Conservation (phyloP, 2,329 filamentous ascomycete species). For the Alternaria sp. region DNA sequence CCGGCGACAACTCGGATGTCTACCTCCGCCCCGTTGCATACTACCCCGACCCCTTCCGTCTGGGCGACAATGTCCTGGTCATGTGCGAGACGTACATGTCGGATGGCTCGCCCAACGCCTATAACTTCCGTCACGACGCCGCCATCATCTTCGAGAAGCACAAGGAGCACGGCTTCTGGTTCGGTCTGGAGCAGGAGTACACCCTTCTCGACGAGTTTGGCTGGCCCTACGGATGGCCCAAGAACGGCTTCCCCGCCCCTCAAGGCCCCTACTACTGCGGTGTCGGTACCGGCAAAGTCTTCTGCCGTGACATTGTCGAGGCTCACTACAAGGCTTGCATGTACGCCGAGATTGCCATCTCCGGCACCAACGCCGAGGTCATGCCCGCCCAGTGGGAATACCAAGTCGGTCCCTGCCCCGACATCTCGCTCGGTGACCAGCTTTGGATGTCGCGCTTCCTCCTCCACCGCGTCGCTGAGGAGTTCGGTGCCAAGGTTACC, state of each 20-base stretch:
- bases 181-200: constrained; percentile 98
- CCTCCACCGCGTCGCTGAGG: constrained; percentile 89
- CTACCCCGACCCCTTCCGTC: constrained; percentile 91
- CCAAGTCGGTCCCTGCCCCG: constrained; percentile 89
- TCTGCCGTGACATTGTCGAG: constrained; percentile 97
- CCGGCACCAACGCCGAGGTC: constrained; percentile 98
- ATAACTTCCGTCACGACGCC: constrained; percentile 95
- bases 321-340: constrained; percentile 90
- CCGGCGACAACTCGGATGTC: constrained; percentile 95
- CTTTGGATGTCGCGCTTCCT: constrained; percentile 94
- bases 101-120: constrained; percentile 96
- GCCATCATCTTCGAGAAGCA: constrained; percentile 89
- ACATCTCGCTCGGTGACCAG: constrained; percentile 91
- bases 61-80: constrained; percentile 89
- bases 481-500: constrained; percentile 95
- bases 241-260: constrained; percentile 86
- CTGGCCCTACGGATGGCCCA: constrained; percentile 91
- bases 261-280: constrained; percentile 98
- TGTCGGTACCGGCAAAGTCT: constrained; percentile 96
- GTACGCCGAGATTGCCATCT: constrained; percentile 90
- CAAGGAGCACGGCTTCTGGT: constrained; percentile 87
- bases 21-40: constrained; percentile 91
- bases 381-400: constrained; percentile 99
- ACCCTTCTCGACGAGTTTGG: constrained; percentile 85
- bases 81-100: constrained; percentile 93